These are phyloP conservation scores for Neocatenulostroma microsporum DNA, from an alignment of 2,329 filamentous ascomycete species.

Conservation along the genomic window DNA sequence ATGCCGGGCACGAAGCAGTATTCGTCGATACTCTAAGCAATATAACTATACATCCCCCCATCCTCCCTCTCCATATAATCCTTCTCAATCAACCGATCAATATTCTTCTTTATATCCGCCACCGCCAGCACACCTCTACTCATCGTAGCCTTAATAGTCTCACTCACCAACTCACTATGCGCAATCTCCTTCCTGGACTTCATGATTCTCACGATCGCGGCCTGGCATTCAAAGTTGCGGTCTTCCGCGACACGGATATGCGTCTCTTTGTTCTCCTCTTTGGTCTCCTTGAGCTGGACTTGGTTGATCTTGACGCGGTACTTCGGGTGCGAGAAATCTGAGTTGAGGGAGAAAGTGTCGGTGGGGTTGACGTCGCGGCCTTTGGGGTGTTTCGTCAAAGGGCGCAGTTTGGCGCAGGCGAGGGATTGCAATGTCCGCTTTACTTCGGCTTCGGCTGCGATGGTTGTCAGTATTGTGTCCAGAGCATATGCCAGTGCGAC, in stretches of 20 bases:
- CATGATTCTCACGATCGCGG: constrained; percentile 94
- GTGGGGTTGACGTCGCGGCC: constrained; percentile 64
- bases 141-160: constrained; percentile 87
- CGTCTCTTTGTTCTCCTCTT: constrained; percentile 87
- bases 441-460: constrained; percentile 62
- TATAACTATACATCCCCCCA: constrained; percentile 45
- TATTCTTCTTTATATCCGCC: constrained; percentile 88
- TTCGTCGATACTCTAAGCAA: constrained; percentile 29
- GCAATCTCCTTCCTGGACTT: constrained; percentile 84
- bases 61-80: constrained; percentile 82
- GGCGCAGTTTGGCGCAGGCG: constrained; percentile 79
- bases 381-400: constrained; percentile 77
- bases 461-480: constrained; percentile 21
- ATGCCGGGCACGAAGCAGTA: too few relatives aligned
- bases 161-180: constrained; percentile 78
- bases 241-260: constrained; percentile 85
- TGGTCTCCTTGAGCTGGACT: constrained; percentile 93
- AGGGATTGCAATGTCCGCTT: constrained; percentile 89
- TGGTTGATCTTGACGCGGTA: constrained; percentile 97
- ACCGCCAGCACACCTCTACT: constrained; percentile 78
- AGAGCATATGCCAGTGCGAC: background rate
- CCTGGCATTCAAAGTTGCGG: constrained; percentile 91
- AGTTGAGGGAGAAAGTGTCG: constrained; percentile 81
- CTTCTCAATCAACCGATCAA: constrained; percentile 92
- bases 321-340: constrained; percentile 67